Evolutionary conservation across 306 rosid species (phyloP).

Genomic region (Vicia villosa): DNA sequence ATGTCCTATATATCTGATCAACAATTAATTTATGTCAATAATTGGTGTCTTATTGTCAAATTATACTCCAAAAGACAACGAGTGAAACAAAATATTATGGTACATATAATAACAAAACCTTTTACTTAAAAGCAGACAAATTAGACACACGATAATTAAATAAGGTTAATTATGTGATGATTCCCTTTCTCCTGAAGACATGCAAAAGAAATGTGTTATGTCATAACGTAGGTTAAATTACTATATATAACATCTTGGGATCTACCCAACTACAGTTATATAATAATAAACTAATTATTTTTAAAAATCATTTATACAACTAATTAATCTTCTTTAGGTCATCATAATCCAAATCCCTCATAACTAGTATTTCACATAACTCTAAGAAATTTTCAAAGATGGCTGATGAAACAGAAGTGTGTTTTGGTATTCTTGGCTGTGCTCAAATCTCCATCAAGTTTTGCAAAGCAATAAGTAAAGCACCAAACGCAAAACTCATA

Average conservation of each 20-base stretch:
- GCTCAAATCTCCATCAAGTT: slow-evolving; percentile 78
- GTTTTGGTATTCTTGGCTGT: slow-evolving; percentile 85
- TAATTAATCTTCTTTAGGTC: slow-evolving; percentile 30
- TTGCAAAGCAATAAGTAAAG: slow-evolving; percentile 62
- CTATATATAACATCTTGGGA: slow-evolving; percentile 38
- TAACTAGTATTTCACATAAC: background rate
- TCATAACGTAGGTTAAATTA: slow-evolving; percentile 31
- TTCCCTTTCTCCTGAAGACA: slow-evolving; percentile 41
- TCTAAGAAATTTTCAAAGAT: slow-evolving; percentile 23
- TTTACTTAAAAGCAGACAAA: slow-evolving; percentile 18
- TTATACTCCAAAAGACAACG: slow-evolving; percentile 30
- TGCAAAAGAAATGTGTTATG: slow-evolving; percentile 37
- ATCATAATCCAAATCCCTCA: background rate
- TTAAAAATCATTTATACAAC: slow-evolving; percentile 1
- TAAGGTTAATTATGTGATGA: slow-evolving; percentile 12
- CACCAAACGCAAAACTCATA: slow-evolving; percentile 59
- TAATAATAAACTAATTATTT: slow-evolving; percentile 29
- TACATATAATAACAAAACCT: no score
- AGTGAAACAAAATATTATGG: background rate
- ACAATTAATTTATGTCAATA: background rate
- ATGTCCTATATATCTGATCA: background rate
- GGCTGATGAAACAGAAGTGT: slow-evolving; percentile 55
- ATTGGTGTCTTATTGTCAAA: background rate
- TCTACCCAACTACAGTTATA: slow-evolving; percentile 38
- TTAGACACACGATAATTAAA: background rate